These are phyloP conservation scores for Cajanus cajan DNA, from an alignment of 306 rosid genomes.

Conservation along the genomic window DNA sequence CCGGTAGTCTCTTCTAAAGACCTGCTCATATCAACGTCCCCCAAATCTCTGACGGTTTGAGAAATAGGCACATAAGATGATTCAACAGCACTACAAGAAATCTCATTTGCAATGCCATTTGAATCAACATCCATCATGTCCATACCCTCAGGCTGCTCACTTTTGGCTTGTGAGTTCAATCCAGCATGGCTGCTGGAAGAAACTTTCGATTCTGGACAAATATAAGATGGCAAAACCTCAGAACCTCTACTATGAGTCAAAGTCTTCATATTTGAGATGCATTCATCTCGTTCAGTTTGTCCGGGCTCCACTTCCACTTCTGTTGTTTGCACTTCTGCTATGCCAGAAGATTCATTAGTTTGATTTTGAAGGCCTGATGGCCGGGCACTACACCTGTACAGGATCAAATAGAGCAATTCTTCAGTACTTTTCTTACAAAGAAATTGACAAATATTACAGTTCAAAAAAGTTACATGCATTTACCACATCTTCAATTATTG, in stretches of 20 bases:
- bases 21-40: conserved; percentile 9
- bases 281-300: conserved; percentile 43
- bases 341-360: conserved; percentile 47
- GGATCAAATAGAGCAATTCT: conserved; percentile 23
- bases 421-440: conserved; percentile 7
- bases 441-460: neutral
- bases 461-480: neutral
- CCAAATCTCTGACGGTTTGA: conserved; percentile 19
- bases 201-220: conserved; percentile 31
- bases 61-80: conserved; percentile 33
- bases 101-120: conserved; percentile 31
- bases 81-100: conserved; percentile 35
- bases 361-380: conserved; percentile 59
- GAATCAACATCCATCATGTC: conserved; percentile 29
- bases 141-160: conserved; percentile 34
- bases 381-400: conserved; percentile 65
- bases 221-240: conserved; percentile 33
- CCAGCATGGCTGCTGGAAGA: conserved; percentile 36
- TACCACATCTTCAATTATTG: conserved; percentile 5
- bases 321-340: conserved; percentile 34
- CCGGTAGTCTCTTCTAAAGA: conserved; percentile 26
- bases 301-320: conserved; percentile 37
- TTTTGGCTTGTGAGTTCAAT: conserved; percentile 31
- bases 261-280: conserved; percentile 30
- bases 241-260: conserved; percentile 13